Percentiles rank a stretch among this genome's conserved stretches.
phyloP scores from a whole-genome alignment of 495 filamentous ascomycete species.

The Penicillium dipodomyicola region DNA sequence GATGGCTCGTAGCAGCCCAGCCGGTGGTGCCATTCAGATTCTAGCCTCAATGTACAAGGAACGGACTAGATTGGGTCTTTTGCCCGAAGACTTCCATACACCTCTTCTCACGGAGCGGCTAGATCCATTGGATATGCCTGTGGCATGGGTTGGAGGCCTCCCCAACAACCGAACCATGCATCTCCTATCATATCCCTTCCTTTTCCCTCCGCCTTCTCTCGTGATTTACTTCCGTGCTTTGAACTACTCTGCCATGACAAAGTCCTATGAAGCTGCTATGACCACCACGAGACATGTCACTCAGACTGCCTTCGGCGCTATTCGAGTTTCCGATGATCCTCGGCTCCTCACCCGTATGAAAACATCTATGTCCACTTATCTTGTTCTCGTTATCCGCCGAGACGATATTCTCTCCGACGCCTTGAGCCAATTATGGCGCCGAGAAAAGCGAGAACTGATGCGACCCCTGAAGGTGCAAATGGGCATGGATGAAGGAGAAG shows the following conservation, averaged over 20 bases:
- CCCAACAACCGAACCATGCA: conserved; percentile 64
- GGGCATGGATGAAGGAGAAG: conserved; percentile 75
- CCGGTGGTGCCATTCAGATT: conserved; percentile 71
- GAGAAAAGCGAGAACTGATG: conserved; percentile 77
- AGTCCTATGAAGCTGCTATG: conserved; percentile 67
- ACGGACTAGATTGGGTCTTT: conserved; percentile 60
- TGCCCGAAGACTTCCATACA: conserved; percentile 66
- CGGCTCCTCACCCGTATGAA: conserved; percentile 60
- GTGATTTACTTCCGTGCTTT: conserved; percentile 87
- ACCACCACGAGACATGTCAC: conserved; percentile 59
- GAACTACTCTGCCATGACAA: conserved; percentile 79
- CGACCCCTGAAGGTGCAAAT: conserved; percentile 85
- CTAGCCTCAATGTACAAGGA: conserved; percentile 71
- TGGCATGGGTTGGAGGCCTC: conserved; percentile 61
- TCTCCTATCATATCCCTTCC: conserved; percentile 74
- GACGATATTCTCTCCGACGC: conserved; percentile 71
- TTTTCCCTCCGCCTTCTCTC: conserved; percentile 69
- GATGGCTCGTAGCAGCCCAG: conserved; percentile 60
- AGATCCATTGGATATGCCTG: conserved; percentile 71
- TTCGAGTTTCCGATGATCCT: conserved; percentile 42
- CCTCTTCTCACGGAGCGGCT: conserved; percentile 74
- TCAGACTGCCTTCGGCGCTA: conserved; percentile 52
- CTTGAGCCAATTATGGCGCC: conserved; percentile 82
- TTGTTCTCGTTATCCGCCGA: conserved; percentile 74
- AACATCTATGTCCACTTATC: conserved; percentile 63